phyloP scores from a whole-genome alignment of 768 basidiomycete species.

The Obba rivulosa region DNA sequence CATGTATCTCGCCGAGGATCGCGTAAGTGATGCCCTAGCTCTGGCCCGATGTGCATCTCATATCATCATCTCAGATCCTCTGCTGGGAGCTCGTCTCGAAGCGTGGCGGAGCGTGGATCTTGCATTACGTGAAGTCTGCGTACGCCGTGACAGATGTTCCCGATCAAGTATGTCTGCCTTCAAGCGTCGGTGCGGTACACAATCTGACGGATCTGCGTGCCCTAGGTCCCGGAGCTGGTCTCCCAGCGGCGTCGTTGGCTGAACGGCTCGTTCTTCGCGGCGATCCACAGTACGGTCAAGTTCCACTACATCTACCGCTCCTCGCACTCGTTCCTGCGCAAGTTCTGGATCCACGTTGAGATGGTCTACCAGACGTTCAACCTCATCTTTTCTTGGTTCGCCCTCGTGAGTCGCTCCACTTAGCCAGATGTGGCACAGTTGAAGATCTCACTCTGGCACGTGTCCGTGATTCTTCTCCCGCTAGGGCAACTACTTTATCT shows the following conservation, averaged over 20 bases:
- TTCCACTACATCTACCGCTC: constrained; percentile 95
- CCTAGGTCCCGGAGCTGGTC: constrained; percentile 83
- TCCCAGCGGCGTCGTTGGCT: constrained; percentile 95
- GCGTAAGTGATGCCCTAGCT: constrained; percentile 33
- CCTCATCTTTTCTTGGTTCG: constrained; percentile 89
- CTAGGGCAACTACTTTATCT: constrained; percentile 86
- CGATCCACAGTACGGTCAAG: constrained; percentile 85
- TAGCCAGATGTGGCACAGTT: neutral
- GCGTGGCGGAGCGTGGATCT: constrained; percentile 79
- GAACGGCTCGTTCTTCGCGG: constrained; percentile 98
- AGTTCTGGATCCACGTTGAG: constrained; percentile 94
- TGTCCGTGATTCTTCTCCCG: neutral
- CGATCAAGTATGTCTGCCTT: constrained; percentile 51
- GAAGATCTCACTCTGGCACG: neutral
- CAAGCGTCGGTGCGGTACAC: neutral
- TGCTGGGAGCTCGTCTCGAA: constrained; percentile 99
- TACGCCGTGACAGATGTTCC: constrained; percentile 93
- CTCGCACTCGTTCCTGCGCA: constrained; percentile 74
- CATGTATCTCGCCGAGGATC: constrained; percentile 94
- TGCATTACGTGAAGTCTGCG: constrained; percentile 96
- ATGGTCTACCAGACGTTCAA: constrained; percentile 89
- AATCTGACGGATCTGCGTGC: neutral
- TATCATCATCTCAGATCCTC: constrained; percentile 51
- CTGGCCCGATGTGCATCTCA: neutral
- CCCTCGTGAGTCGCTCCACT: constrained; percentile 46